Evolutionary conservation across 108 stramenopile genomes (phyloP), one percentile per base, ranked within the genome.

Genomic region (Bacterosira constricta): DNA sequence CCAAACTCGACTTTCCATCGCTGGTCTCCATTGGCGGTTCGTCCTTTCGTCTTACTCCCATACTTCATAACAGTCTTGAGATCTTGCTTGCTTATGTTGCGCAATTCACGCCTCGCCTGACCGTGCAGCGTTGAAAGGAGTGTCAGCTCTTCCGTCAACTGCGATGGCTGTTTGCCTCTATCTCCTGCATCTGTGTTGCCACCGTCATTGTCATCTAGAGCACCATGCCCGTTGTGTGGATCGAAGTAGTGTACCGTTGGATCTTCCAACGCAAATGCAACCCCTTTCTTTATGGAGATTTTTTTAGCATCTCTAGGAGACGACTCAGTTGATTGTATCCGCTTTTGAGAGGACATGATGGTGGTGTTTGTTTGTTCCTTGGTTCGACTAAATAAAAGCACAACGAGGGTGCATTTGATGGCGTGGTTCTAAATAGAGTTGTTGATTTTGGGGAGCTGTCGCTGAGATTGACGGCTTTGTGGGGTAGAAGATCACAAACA

Each of bases 101-200:
- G 77, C 49, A 84, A 73, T 50, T 87, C 77, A 30, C 86, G 67
- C n/a, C 86, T 54, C 13, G 84, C 62, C 21, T 63, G 70, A 37
- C 86, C 86, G 66, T 87, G 86, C 20, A 69, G 60, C 23, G 86
- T 78, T 4, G 86, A 87, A 35, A 87, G 51, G 15, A 87, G 59
- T 17, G 82, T 72, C 11, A 87, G 54, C 39, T 85, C 84, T 8
- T 79, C 69, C 11, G 78, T 79, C n/a, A 69, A 53, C 30, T 58
- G 51, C 39, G 68, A 58, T 13, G 7, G 37, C 25, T 13, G 34
- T 23, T 15, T 31, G 31, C 36, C 66, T 39, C 46, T 13, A 38
- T 35, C 29, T 54, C 30, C 37, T 37, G 18, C 66, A 18, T 37
- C 21, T 8, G 35, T 31, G 7, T 38, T 32, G 32, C 35, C 34